Base-by-base conservation (phyloP, 352 stramenopile species). In the Globisporangium lucens region DNA sequence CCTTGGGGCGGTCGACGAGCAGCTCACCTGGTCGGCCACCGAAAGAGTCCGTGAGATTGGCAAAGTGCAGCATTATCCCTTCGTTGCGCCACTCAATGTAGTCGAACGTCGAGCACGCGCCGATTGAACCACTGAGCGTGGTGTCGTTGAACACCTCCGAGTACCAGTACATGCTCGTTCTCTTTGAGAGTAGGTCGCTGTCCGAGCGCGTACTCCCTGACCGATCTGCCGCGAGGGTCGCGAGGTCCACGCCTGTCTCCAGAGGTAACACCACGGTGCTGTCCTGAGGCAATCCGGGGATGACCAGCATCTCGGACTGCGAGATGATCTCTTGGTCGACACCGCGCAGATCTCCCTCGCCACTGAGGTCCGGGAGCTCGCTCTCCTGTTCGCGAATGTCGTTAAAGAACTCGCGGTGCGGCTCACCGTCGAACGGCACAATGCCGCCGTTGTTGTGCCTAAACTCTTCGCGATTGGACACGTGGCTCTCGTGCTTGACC, bases 21-120 rank as follows among this genome's bases (percentile, higher is more conserved):
- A 98, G 75, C 2, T 64, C 61, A 20, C 55, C 62, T 49, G 24
- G 61, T 27, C 22, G 62, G 27, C 60, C 70, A 30, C 85, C 83
- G 60, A 89, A 89, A 0, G 97, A 95, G 69, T 99, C 90, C 0
- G 92, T 97, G 4, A 99, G 73, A 66, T 99, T 99, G 1, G 56
- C 74, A 67, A 97, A 98, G 61, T 98, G 89, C 4, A 99, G 73
- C 83, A 98, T 90, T 38, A 98, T 85, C 12, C 97, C 97, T 89
- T 99, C 95, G 63, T 98, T 98, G 35, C 89, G 83, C 94, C 94
- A 98, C 4, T 90, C 87, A 1, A 95, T 75, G 66, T 97, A 90
- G 71, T 99, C 94, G 53, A 87, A 68, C 22, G 91, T 98, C 4
- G 93, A 98, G 71, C 96, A 99, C 5, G 93, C 90, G 24, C 89